These are phyloP conservation scores for Smithsoniella earleae DNA, from an alignment of 163 green algal genomes.

Conservation along the genomic window DNA sequence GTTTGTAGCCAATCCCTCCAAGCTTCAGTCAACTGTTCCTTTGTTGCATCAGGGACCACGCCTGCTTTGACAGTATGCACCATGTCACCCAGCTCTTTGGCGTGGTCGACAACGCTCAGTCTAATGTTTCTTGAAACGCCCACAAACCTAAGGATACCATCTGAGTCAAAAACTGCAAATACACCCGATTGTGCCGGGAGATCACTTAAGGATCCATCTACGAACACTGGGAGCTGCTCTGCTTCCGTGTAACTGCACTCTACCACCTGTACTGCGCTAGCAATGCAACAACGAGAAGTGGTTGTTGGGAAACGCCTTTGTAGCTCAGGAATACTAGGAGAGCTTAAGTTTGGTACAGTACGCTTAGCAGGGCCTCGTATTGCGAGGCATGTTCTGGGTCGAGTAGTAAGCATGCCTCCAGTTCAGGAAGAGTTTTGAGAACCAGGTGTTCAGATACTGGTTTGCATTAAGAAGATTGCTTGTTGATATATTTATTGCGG, in stretches of 20 bases:
- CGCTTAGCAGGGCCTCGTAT: too few relatives aligned
- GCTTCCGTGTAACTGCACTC: neutral
- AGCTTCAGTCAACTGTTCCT: conserved; percentile 60
- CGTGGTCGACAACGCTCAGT: conserved; percentile 50
- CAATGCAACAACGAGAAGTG: neutral
- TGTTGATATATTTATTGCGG: too few relatives aligned
- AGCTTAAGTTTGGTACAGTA: too few relatives aligned
- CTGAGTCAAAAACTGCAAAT: conserved; percentile 68
- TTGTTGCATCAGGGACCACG: conserved; percentile 43
- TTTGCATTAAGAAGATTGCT: too few relatives aligned
- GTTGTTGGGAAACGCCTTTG: neutral
- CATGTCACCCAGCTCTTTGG: conserved; percentile 60
- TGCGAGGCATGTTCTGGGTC: too few relatives aligned
- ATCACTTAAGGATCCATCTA: conserved; percentile 12
- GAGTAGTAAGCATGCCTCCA: neutral
- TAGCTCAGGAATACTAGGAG: too few relatives aligned
- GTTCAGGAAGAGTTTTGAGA: too few relatives aligned
- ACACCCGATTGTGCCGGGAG: conserved; percentile 40
- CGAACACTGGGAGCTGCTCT: neutral
- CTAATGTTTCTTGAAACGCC: conserved; percentile 67
- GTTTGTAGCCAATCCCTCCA: conserved; percentile 84
- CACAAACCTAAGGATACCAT: conserved; percentile 64
- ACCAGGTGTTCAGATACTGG: too few relatives aligned
- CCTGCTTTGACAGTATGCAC: conserved; percentile 49
- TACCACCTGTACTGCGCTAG: neutral